Percentiles rank a stretch among this genome's conserved stretches.
These are phyloP conservation scores for Ustilago curta DNA, from an alignment of 1,284 basidiomycete species.

Conservation along the genomic window DNA sequence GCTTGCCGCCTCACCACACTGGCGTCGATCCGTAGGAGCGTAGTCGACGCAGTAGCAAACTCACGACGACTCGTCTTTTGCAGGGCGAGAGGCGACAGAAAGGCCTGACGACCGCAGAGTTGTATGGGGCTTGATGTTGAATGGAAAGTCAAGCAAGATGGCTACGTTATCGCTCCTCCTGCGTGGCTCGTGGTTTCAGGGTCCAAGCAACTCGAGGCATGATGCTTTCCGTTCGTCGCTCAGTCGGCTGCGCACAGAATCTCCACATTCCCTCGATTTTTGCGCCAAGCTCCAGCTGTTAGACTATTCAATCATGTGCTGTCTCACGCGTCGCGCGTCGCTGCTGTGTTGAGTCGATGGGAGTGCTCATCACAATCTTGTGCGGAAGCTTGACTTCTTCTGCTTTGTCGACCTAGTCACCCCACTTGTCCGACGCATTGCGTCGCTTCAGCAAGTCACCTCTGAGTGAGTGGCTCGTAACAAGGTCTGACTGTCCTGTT, in stretches of 20 bases:
- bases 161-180: neutral
- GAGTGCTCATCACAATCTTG: too few species aligned
- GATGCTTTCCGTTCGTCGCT: conserved; percentile 12
- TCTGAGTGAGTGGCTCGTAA: neutral
- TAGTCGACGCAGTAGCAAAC: too few species aligned
- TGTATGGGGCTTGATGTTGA: neutral
- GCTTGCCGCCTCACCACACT: conserved; percentile 16
- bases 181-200: conserved; percentile 23
- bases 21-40: neutral
- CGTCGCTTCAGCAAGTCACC: too few species aligned
- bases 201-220: conserved; percentile 18
- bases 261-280: neutral
- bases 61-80: too few species aligned
- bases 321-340: too few species aligned
- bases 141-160: neutral
- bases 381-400: neutral
- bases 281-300: neutral
- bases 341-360: too few species aligned
- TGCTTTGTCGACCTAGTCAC: neutral
- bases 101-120: neutral
- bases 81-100: neutral
- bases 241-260: neutral
- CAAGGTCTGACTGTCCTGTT: neutral
- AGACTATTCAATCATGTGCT: neutral
- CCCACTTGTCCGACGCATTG: too few species aligned